Percentiles rank a stretch among this genome's conserved stretches.
Conservation (phyloP, 495 filamentous ascomycete species). For the Haplographium delicatum region DNA sequence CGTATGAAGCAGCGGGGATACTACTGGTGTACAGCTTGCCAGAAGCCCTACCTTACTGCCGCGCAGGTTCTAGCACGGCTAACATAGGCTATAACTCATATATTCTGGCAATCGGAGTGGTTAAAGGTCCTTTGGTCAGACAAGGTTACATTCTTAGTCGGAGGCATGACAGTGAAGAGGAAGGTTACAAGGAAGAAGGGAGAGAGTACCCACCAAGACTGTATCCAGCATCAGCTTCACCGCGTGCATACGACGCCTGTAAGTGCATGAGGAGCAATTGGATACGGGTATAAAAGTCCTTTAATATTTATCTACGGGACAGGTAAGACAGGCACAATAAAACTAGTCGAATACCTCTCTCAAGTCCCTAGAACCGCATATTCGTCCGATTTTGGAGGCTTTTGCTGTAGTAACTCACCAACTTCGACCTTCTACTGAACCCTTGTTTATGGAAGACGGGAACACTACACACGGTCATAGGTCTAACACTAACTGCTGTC, state of each 20-base stretch:
- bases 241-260: background rate
- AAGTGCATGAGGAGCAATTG: background rate
- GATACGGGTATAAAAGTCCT: constrained; percentile 2
- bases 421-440: background rate
- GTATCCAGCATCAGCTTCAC: constrained; percentile 3
- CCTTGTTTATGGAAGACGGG: constrained; percentile 6
- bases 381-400: background rate
- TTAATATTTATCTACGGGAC: constrained; percentile 2
- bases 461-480: background rate
- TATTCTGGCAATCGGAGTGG: background rate
- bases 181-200: background rate
- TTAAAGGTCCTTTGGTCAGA: background rate
- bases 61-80: background rate
- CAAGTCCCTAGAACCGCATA: background rate
- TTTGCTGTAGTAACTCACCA: constrained; percentile 1
- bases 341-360: background rate
- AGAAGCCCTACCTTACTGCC: background rate
- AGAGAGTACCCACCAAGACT: background rate
- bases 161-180: background rate
- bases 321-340: background rate
- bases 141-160: background rate
- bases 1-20: background rate
- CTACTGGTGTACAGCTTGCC: background rate
- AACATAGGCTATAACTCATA: background rate
- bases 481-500: background rate